Conservation (phyloP, 1,284 basidiomycete species). For the Apiotrichum akiyoshidainum region DNA sequence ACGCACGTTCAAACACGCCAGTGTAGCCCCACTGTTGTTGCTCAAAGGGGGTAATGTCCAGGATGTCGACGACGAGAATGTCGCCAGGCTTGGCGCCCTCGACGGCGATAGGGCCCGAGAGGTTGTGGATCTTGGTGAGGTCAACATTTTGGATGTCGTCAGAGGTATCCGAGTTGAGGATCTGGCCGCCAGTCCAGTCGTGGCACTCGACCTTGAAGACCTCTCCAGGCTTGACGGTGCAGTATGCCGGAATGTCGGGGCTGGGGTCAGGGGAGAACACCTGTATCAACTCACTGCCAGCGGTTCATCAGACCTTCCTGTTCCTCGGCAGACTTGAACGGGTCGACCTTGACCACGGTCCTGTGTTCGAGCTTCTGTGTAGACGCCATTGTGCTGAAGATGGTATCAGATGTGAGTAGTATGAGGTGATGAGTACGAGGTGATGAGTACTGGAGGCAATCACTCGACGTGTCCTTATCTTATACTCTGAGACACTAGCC, state of each 20-base stretch:
- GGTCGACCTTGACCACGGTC: constrained; percentile 11
- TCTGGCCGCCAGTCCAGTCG: constrained; percentile 67
- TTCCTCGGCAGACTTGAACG: constrained; percentile 8
- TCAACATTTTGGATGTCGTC: constrained; percentile 24
- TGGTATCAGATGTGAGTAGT: too few species aligned
- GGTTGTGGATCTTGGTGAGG: constrained; percentile 56
- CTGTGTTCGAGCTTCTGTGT: constrained; percentile 1
- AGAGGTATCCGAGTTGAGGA: constrained; percentile 67
- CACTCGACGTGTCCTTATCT: too few species aligned
- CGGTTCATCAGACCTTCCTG: constrained; percentile 13
- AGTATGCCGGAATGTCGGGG: constrained; percentile 14
- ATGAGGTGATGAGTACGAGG: too few species aligned
- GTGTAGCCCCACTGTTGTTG: constrained; percentile 79
- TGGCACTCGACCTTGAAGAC: constrained; percentile 72
- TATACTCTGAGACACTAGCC: too few species aligned
- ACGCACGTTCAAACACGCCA: constrained; percentile 48
- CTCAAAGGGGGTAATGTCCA: constrained; percentile 63
- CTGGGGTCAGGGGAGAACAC: too few species aligned
- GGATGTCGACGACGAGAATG: constrained; percentile 57
- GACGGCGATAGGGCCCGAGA: constrained; percentile 69
- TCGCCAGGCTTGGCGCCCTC: constrained; percentile 74
- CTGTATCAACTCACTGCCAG: constrained; percentile 5
- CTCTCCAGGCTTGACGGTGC: constrained; percentile 45
- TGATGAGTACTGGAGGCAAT: too few species aligned
- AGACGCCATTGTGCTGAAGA: too few species aligned